Evolutionary conservation across 176 grass and related monocot species (phyloP), one percentile per base, ranked within the genome.

Genomic region (Oryza australiensis): DNA sequence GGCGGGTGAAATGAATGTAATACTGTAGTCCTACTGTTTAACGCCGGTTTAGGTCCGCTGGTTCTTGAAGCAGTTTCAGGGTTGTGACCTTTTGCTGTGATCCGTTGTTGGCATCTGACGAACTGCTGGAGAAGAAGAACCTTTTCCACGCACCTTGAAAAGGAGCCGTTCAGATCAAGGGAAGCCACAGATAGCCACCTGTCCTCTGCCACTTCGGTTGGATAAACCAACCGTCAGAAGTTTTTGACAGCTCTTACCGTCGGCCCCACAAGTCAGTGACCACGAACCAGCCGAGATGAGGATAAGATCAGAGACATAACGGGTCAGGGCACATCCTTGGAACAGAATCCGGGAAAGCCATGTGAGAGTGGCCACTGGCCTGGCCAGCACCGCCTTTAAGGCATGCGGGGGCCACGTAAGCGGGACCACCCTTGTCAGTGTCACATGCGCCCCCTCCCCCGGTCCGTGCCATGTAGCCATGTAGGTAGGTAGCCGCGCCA

Each of bases 231-330:
- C 20, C 22, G 3, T 60, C 9, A 60, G 9, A 60, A 24, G 7
- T 60, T 60, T 60, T 24, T 24, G 22, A 60, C 55, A 60, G 55
- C n/a, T 60, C n/a, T 60, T 60, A 60, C 53, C 12, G 3, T 60
- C 55, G 55, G 55, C 7, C 51, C 55, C n/a, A 60, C 55, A 60
- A 1, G 55, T 60, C 55, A 60, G 55, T 1, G n/a, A 7, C 2
- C 20, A 55, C 55, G 7, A 26, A 27, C 38, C 16, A 32, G 18
- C 32, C 13, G 22, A 43, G 27, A 16, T n/a, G 37, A 75, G 53
- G 87, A 89, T 89, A 89, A 84, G 87, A 84, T 68, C 86, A 20
- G 20, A 57, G 35, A 59, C 7, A 40, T 10, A 40, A 0, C 38
- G 38, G 38, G 2, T 3, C 53, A 16, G 53, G 6, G 53, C 43